phyloP scores from a whole-genome alignment of 192 early-diverging fungal species.

The Backusella australiensis region DNA sequence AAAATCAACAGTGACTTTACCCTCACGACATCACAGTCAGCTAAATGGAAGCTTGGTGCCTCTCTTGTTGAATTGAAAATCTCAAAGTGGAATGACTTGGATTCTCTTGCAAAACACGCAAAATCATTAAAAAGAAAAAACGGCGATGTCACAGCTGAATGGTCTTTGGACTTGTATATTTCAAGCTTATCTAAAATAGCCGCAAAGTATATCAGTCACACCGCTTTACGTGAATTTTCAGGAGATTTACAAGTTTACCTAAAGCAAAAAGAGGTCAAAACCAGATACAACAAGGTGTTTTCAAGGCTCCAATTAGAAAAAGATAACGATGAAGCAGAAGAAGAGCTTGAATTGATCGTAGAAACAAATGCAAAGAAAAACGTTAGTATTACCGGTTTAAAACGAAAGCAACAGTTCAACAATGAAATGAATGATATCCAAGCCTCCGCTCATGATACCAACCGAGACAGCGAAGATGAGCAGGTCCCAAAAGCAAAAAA shows the following conservation, averaged over 20 bases:
- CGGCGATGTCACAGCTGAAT: not conserved
- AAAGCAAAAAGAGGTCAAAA: too few relatives aligned
- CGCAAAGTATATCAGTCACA: not conserved
- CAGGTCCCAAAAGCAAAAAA: too few relatives aligned
- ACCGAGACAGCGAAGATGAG: too few relatives aligned
- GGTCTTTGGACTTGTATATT: not conserved
- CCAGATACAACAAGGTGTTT: too few relatives aligned
- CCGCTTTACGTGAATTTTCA: not conserved
- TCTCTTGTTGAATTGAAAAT: not conserved
- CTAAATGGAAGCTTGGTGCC: not conserved
- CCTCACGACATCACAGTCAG: not conserved
- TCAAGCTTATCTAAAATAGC: not conserved
- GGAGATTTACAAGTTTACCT: too few relatives aligned
- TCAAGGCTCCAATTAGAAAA: not conserved
- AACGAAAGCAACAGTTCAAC: too few relatives aligned
- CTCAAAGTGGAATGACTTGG: not conserved
- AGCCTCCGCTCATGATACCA: too few relatives aligned
- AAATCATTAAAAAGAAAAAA: not conserved
- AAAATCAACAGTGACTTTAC: too few relatives aligned
- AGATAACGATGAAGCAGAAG: not conserved
- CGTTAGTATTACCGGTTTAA: too few relatives aligned
- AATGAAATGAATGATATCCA: too few relatives aligned
- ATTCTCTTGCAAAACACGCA: not conserved
- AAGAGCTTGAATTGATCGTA: not conserved
- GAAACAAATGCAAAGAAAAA: not conserved